phyloP scores from a whole-genome alignment of 2,329 filamentous ascomycete species.

The Cercospora sp. region DNA sequence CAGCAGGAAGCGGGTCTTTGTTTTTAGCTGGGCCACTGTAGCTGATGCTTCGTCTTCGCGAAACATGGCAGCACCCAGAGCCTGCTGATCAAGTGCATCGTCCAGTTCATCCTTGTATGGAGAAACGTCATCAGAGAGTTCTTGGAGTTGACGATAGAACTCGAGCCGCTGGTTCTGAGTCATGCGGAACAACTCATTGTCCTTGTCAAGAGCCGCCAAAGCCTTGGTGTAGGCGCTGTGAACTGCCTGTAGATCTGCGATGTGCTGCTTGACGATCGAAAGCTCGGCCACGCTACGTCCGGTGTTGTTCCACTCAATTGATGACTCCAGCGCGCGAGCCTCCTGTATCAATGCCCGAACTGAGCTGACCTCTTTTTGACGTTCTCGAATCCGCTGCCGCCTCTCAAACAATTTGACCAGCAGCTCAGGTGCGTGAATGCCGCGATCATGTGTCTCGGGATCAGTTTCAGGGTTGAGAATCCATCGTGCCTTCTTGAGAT shows the following conservation, averaged over 20 bases:
- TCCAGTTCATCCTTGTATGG: slow-evolving; percentile 68
- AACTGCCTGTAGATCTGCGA: slow-evolving; percentile 60
- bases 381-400: slow-evolving; percentile 48
- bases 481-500: slow-evolving; percentile 29
- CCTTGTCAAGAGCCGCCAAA: slow-evolving; percentile 59
- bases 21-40: slow-evolving; percentile 63
- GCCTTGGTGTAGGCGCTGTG: slow-evolving; percentile 55
- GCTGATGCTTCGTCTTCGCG: slow-evolving; percentile 56
- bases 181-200: slow-evolving; percentile 72
- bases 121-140: slow-evolving; percentile 83
- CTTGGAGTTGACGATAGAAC: slow-evolving; percentile 87
- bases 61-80: slow-evolving; percentile 46
- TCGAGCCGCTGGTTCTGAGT: slow-evolving; percentile 85
- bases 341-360: slow-evolving; percentile 70
- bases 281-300: slow-evolving; percentile 65
- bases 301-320: slow-evolving; percentile 60
- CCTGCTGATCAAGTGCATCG: slow-evolving; percentile 55
- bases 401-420: slow-evolving; percentile 52
- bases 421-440: slow-evolving; percentile 70
- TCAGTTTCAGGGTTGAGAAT: slow-evolving; percentile 51
- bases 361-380: slow-evolving; percentile 61
- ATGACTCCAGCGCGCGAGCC: slow-evolving; percentile 63
- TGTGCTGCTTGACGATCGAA: slow-evolving; percentile 62
- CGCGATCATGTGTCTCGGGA: slow-evolving; percentile 37
- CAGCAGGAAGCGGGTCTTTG: slow-evolving; percentile 75